Evolutionary conservation across 192 early-diverging fungal species (phyloP).

Genomic region (Entomortierella parvispora): DNA sequence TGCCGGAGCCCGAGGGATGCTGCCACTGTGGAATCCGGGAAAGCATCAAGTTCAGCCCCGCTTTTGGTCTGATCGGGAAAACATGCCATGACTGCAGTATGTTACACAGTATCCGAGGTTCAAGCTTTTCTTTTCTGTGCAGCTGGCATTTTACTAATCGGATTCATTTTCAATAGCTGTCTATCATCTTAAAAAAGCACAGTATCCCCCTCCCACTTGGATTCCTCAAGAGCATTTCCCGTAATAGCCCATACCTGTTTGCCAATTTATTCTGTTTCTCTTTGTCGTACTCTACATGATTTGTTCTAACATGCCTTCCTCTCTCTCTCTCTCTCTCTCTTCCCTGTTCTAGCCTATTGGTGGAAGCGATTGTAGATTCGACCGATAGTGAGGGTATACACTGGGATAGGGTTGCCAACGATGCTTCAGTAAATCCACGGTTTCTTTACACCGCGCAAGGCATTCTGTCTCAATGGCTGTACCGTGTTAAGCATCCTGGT

Average conservation of each 20-base stretch:
- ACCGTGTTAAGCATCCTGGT: slow-evolving; percentile 4
- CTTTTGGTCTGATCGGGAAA: slow-evolving; percentile 10
- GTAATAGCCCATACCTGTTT: too few species aligned
- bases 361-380: not conserved
- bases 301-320: too few species aligned
- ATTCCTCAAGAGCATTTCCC: too few species aligned
- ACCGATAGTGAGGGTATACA: slow-evolving; percentile 10
- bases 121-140: not conserved
- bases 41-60: slow-evolving; percentile 3
- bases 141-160: not conserved
- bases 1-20: slow-evolving; percentile 17
- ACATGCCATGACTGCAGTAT: slow-evolving; percentile 17
- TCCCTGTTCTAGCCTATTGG: not conserved
- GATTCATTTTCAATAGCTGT: too few species aligned
- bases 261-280: too few species aligned
- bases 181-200: too few species aligned
- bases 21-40: slow-evolving; percentile 25
- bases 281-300: too few species aligned
- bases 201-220: too few species aligned
- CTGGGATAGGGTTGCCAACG: slow-evolving; percentile 37
- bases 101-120: not conserved
- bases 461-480: slow-evolving; percentile 13
- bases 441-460: slow-evolving; percentile 22
- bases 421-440: slow-evolving; percentile 9
- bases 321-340: not conserved